These are phyloP conservation scores for Whalleya microplaca DNA, from an alignment of 2,329 filamentous ascomycete species.

Conservation along the genomic window DNA sequence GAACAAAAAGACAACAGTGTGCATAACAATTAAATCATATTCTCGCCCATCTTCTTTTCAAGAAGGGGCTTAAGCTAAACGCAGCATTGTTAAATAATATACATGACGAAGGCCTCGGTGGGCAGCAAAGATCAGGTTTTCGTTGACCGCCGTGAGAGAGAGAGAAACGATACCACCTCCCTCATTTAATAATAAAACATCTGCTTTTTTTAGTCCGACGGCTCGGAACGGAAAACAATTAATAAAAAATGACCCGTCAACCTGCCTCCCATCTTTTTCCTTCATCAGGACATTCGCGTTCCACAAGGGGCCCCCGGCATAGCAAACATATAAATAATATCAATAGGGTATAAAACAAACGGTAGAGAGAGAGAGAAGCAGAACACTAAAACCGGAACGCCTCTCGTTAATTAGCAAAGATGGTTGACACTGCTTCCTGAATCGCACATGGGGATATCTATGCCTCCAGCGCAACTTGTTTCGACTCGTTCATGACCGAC, in stretches of 20 bases:
- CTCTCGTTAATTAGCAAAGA: constrained; percentile 34
- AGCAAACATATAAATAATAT: constrained; percentile 43
- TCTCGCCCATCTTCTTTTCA: constrained; percentile 13
- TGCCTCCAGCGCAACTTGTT: constrained; percentile 31
- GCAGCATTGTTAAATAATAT: constrained; percentile 26
- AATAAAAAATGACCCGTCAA: constrained; percentile 30
- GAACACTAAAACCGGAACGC: constrained; percentile 38
- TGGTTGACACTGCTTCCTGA: constrained; percentile 36
- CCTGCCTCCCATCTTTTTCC: constrained; percentile 29
- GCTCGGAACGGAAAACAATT: constrained; percentile 24
- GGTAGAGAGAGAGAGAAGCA: constrained; percentile 34
- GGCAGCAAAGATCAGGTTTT: constrained; percentile 6
- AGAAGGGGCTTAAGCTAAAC: constrained; percentile 8
- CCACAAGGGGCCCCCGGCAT: constrained; percentile 31
- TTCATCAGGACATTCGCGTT: constrained; percentile 36
- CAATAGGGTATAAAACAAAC: constrained; percentile 45
- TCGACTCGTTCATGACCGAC: constrained; percentile 26
- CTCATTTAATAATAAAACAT: constrained; percentile 28
- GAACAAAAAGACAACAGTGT: constrained; percentile 1
- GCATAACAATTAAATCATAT: constrained; percentile 24
- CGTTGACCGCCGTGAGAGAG: constrained; percentile 19
- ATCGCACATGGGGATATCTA: constrained; percentile 31
- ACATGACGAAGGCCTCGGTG: constrained; percentile 23
- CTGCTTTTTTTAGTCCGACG: constrained; percentile 25
- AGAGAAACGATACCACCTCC: constrained; percentile 20